Conservation (phyloP, 148 eudicot genomes). For the Selenicereus undatus region DNA sequence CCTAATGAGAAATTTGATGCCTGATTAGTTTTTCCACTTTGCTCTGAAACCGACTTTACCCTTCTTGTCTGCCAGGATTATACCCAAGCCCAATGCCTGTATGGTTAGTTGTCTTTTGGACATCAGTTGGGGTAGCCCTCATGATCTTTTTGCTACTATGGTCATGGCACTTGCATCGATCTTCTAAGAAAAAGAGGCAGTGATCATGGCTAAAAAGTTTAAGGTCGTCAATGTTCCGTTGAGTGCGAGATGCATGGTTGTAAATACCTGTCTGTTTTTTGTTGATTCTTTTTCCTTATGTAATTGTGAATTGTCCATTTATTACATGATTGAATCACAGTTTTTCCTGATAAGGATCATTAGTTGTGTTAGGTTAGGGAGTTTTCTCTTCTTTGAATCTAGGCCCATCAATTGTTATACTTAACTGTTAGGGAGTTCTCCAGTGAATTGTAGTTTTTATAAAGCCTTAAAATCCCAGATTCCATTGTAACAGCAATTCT, state of each 20-base stretch:
- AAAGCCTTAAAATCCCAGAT: not conserved
- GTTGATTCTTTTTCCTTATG: not conserved
- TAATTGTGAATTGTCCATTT: constrained; percentile 38
- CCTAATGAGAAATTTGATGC: not conserved
- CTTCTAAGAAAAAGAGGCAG: constrained; percentile 53
- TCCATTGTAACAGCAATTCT: not conserved
- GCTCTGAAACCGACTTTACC: not conserved
- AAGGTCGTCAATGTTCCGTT: constrained; percentile 14
- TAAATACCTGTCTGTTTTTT: constrained; percentile 34
- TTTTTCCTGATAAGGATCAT: constrained; percentile 16
- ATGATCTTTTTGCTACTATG: constrained; percentile 55
- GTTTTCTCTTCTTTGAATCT: constrained; percentile 4
- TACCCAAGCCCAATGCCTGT: constrained; percentile 77
- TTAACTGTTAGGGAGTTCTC: not conserved
- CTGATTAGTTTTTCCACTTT: not conserved
- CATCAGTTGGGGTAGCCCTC: constrained; percentile 37
- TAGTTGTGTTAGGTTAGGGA: constrained; percentile 11
- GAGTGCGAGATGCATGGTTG: constrained; percentile 29
- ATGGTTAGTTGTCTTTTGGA: constrained; percentile 83
- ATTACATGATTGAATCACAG: constrained; percentile 26
- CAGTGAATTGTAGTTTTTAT: not conserved
- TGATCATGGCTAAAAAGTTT: constrained; percentile 21
- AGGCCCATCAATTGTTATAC: constrained; percentile 18
- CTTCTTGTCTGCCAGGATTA: constrained; percentile 45
- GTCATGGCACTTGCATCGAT: constrained; percentile 65